Evolutionary conservation across 805 yeast species (phyloP).

Genomic region (Candida morakotiae): DNA sequence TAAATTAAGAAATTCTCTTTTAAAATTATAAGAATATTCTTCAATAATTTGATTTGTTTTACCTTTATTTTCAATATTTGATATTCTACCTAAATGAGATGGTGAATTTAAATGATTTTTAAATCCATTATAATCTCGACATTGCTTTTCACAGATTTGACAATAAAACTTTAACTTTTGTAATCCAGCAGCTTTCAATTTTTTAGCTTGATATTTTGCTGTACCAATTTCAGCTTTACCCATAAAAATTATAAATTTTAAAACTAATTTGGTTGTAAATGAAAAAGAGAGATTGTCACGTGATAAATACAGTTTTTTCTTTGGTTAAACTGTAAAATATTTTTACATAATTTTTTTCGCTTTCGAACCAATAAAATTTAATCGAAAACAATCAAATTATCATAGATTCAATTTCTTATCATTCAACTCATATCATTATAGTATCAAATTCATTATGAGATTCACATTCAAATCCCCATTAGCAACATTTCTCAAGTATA

Average conservation of each 20-base stretch:
- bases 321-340: not conserved
- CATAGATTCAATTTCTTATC: not conserved
- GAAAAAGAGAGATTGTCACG: no score
- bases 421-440: not conserved
- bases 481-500: constrained; percentile 30
- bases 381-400: constrained; percentile 11
- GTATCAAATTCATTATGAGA: constrained; percentile 23
- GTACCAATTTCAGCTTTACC: constrained; percentile 36
- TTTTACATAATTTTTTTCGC: constrained; percentile 1
- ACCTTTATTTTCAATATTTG: constrained; percentile 27
- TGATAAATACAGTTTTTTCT: not conserved
- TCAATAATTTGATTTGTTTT: constrained; percentile 48
- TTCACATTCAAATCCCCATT: constrained; percentile 40
- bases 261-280: no score
- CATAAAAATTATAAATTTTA: no score
- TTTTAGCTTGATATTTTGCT: constrained; percentile 68
- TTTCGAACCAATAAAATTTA: constrained; percentile 17
- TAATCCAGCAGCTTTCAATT: constrained; percentile 77
- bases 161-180: constrained; percentile 87
- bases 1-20: constrained; percentile 57
- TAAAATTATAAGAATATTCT: constrained; percentile 57
- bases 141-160: constrained; percentile 87
- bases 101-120: constrained; percentile 85
- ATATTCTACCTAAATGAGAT: constrained; percentile 60
- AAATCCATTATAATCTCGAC: constrained; percentile 94